These are phyloP conservation scores for Podaxis sp. DNA, from an alignment of 768 basidiomycete genomes.

Conservation along the genomic window DNA sequence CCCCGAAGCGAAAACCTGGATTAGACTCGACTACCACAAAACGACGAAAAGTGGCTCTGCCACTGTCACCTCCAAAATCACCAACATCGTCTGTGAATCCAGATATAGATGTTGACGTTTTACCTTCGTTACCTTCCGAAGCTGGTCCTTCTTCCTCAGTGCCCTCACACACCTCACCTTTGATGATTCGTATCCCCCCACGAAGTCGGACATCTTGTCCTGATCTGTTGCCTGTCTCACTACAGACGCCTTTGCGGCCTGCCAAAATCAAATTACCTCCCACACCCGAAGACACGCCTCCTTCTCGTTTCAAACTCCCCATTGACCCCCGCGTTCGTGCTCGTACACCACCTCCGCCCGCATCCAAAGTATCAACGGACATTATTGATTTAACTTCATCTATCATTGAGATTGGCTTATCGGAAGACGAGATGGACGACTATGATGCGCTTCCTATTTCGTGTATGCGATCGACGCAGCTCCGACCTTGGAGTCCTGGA, in stretches of 20 bases:
- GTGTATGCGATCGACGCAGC: slow-evolving; percentile 7
- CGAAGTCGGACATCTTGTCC: neutral
- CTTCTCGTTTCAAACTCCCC: slow-evolving; percentile 4
- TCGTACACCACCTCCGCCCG: neutral
- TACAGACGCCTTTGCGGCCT: neutral
- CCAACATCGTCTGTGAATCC: neutral
- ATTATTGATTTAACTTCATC: neutral
- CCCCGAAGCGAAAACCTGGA: neutral
- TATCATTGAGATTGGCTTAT: slow-evolving; percentile 3
- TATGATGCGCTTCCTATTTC: slow-evolving; percentile 4
- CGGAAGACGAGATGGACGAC: slow-evolving; percentile 4
- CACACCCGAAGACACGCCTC: slow-evolving; percentile 12
- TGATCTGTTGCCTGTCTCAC: neutral
- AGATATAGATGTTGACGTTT: neutral
- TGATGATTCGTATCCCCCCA: slow-evolving; percentile 11
- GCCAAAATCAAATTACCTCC: neutral
- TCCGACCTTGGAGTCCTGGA: neutral
- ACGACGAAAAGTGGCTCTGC: slow-evolving; percentile 3
- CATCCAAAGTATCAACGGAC: neutral
- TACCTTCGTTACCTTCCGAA: neutral
- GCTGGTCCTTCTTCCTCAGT: neutral
- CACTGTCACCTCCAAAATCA: slow-evolving; percentile 10
- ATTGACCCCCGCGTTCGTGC: neutral
- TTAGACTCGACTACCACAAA: slow-evolving; percentile 1
- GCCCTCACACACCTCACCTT: neutral